A percentile compares a stretch with the other conserved stretches of the same genome.
Evolutionary conservation across 2,329 filamentous ascomycete species (phyloP).

Genomic region (Pseudopithomyces maydicus): DNA sequence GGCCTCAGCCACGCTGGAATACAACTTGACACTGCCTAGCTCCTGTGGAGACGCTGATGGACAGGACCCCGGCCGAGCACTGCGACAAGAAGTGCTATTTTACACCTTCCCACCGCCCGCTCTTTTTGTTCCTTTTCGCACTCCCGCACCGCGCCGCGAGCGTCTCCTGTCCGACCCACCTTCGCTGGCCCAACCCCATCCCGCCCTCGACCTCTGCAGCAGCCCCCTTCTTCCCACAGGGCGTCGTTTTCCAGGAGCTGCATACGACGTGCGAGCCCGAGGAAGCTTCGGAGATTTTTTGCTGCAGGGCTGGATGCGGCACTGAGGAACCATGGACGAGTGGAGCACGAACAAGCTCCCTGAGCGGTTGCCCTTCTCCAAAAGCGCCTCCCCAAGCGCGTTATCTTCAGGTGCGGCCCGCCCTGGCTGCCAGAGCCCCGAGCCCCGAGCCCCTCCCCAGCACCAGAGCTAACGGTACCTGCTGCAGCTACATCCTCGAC

Average conservation of each 20-base stretch:
- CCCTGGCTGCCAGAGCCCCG: background rate
- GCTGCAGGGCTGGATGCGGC: constrained; percentile 23
- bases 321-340: constrained; percentile 37
- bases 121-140: constrained; percentile 1
- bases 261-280: constrained; percentile 9
- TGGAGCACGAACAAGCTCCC: constrained; percentile 45
- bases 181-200: constrained; percentile 14
- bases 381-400: constrained; percentile 56
- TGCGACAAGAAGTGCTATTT: background rate
- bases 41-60: constrained; percentile 10
- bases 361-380: constrained; percentile 59
- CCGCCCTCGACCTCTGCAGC: constrained; percentile 6
- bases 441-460: no score
- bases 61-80: background rate
- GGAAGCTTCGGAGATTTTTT: constrained; percentile 12
- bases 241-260: no score
- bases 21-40: constrained; percentile 6
- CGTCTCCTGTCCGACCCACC: constrained; percentile 29
- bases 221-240: background rate
- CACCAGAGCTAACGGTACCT: constrained; percentile 24
- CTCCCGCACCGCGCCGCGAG: background rate
- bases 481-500: constrained; percentile 59
- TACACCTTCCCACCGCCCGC: background rate
- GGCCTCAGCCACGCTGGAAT: constrained; percentile 12
- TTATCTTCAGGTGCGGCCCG: constrained; percentile 57